These are phyloP conservation scores for Coelastrella sp. DNA, from an alignment of 139 green algal species.

Conservation along the genomic window DNA sequence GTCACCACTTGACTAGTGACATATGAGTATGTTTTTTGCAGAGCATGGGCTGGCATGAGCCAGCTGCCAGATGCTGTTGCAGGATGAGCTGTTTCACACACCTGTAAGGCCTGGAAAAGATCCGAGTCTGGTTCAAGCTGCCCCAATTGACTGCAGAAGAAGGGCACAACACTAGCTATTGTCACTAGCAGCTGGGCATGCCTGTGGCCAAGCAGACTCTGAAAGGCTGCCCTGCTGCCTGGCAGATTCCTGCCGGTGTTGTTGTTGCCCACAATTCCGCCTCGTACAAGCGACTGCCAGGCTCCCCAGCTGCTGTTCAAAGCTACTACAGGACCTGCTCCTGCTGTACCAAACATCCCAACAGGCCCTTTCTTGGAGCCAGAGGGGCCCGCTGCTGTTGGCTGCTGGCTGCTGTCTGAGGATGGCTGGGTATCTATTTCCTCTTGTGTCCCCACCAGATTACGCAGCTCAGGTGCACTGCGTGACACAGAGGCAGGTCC, in stretches of 20 bases:
- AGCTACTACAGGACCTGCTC: not conserved
- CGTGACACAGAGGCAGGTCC: not conserved
- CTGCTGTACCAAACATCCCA: not conserved
- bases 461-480: constrained; percentile 35
- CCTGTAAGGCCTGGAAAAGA: constrained; percentile 5
- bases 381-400: not conserved
- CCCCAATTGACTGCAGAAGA: constrained; percentile 73
- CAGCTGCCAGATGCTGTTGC: constrained; percentile 29
- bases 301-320: constrained; percentile 22
- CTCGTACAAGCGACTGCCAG: not conserved
- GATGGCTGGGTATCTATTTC: not conserved
- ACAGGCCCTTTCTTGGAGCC: not conserved
- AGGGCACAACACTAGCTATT: constrained; percentile 77
- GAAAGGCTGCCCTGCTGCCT: constrained; percentile 53
- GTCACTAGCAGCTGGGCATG: constrained; percentile 77
- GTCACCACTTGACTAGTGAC: not conserved
- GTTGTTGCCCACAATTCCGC: not conserved
- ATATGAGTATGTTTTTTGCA: no score
- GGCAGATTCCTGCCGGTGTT: constrained; percentile 36
- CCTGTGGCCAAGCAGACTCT: constrained; percentile 76
- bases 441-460: not conserved
- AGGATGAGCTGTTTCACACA: not conserved
- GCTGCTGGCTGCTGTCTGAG: constrained; percentile 1
- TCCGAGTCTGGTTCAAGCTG: constrained; percentile 22
- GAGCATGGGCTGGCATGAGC: not conserved